phyloP scores from a whole-genome alignment of 768 basidiomycete species.

The Boletales sp. region DNA sequence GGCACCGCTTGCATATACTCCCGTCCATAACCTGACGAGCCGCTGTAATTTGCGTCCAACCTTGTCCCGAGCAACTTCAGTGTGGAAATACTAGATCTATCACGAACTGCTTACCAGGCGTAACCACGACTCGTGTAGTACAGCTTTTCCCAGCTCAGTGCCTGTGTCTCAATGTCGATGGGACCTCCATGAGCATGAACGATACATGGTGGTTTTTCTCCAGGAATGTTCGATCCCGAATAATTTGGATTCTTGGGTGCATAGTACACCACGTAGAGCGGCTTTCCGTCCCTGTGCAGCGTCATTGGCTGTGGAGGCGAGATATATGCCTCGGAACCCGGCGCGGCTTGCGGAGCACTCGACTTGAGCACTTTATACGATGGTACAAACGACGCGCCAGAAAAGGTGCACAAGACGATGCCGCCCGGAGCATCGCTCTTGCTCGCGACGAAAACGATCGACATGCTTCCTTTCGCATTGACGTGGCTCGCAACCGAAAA shows the following conservation, averaged over 20 bases:
- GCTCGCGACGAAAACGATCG: slow-evolving; percentile 11
- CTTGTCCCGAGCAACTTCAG: slow-evolving; percentile 28
- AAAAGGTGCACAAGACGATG: slow-evolving; percentile 8
- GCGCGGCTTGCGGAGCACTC: slow-evolving; percentile 9
- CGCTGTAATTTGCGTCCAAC: slow-evolving; percentile 74
- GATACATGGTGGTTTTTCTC: slow-evolving; percentile 64
- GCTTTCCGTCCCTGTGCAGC: slow-evolving; percentile 13
- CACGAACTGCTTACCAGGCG: slow-evolving; percentile 48
- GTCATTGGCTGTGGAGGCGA: slow-evolving; percentile 8
- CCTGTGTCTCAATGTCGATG: slow-evolving; percentile 43
- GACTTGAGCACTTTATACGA: slow-evolving; percentile 5
- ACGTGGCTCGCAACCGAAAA: slow-evolving; percentile 13
- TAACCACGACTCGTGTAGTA: slow-evolving; percentile 68
- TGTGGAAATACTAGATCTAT: neutral
- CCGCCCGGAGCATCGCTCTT: slow-evolving; percentile 2
- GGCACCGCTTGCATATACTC: slow-evolving; percentile 44
- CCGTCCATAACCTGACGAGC: slow-evolving; percentile 69
- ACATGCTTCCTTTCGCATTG: neutral
- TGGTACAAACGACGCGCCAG: slow-evolving; percentile 8
- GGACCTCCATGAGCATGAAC: slow-evolving; percentile 70
- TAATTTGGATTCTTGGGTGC: slow-evolving; percentile 60
- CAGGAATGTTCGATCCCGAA: slow-evolving; percentile 23
- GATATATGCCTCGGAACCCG: slow-evolving; percentile 1
- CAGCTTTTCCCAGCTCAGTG: slow-evolving; percentile 49
- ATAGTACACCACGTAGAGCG: slow-evolving; percentile 56